phyloP scores from a whole-genome alignment of 805 yeast species.

The Candida insectorum region DNA sequence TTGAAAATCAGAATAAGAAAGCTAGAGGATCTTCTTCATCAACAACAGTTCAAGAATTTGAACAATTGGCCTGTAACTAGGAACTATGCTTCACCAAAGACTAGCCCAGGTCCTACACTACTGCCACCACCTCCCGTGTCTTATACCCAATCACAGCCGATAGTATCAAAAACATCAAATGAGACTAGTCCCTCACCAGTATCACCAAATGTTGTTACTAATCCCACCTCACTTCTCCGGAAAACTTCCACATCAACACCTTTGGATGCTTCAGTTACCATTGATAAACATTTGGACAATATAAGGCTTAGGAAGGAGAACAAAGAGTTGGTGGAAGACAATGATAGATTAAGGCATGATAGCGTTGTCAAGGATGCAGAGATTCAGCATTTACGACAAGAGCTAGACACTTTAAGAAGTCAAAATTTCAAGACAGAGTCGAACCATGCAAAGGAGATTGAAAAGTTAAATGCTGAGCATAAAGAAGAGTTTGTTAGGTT shows the following conservation, averaged over 20 bases:
- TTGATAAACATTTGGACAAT: constrained; percentile 43
- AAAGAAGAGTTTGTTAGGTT: constrained; percentile 2
- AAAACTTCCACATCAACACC: constrained; percentile 13
- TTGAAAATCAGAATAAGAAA: constrained; percentile 71
- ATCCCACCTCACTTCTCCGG: constrained; percentile 29
- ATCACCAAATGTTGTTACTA: constrained; percentile 4
- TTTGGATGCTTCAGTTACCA: constrained; percentile 33
- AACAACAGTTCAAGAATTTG: constrained; percentile 59
- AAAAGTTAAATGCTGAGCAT: not conserved
- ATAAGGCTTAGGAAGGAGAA: constrained; percentile 33
- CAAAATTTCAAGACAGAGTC: constrained; percentile 5
- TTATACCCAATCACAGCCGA: not conserved
- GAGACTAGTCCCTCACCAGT: not conserved
- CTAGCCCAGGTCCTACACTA: constrained; percentile 1
- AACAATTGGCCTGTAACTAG: constrained; percentile 42
- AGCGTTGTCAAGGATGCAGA: constrained; percentile 3
- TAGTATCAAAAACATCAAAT: not conserved
- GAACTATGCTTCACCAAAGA: constrained; percentile 4
- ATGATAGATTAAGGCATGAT: constrained; percentile 8
- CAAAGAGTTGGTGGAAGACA: constrained; percentile 15
- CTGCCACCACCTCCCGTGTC: constrained; percentile 2
- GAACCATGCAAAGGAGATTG: constrained; percentile 2
- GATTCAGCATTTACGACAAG: constrained; percentile 1
- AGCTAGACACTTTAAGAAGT: constrained; percentile 8
- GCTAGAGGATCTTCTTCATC: constrained; percentile 74